Evolutionary conservation across 495 filamentous ascomycete species (phyloP), one percentile per base, ranked within the genome.

Genomic region (Patellaria atrata): DNA sequence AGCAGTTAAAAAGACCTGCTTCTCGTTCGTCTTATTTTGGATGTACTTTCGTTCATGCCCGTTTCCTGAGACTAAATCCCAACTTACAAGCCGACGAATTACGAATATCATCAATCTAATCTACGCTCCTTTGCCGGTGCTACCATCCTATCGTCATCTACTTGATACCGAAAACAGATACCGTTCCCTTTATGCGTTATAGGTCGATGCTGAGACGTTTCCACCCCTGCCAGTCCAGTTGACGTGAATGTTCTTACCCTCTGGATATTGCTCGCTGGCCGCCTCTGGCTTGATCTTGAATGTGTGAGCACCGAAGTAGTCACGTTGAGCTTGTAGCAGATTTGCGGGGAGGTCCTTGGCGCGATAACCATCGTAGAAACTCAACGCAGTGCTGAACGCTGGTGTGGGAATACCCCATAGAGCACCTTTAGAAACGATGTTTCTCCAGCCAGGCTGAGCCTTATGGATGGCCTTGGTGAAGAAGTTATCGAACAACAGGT

Each of bases 201-300:
- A 97, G 42, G 89, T 96, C 32, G 86, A 93, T 47, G 89, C 89
- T 35, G 82, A 89, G 33, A 96, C 82, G 51, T 97, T 83, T 60
- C 89, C 89, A 54, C 89, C 89, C 53, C 89, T 74, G 37, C 89
- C 91, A 45, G 89, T 97, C 89, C 91, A 97, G 79, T 97, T 97
- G 52, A 96, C 87, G 70, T 97, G 89, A 57, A 89, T 87, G 57
- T 96, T 74, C 65, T 83, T 68, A 57, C 76, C 83, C 56, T 71
- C 77, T 38, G 77, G 78, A 68, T 87, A 86, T 63, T 82, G 87
- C 26, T 64, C 73, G 56, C 51, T 86, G 46, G 85, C 87, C 47
- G 48, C 58, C 64, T 94, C 82, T 26, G 89, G 42, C 46, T 50
- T 50, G 42, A 50, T 39, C n/a, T 41, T 27, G 82, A 96, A 97